These are phyloP conservation scores for Buddleja alternifolia DNA, from an alignment of 257 asterid genomes.

Conservation along the genomic window DNA sequence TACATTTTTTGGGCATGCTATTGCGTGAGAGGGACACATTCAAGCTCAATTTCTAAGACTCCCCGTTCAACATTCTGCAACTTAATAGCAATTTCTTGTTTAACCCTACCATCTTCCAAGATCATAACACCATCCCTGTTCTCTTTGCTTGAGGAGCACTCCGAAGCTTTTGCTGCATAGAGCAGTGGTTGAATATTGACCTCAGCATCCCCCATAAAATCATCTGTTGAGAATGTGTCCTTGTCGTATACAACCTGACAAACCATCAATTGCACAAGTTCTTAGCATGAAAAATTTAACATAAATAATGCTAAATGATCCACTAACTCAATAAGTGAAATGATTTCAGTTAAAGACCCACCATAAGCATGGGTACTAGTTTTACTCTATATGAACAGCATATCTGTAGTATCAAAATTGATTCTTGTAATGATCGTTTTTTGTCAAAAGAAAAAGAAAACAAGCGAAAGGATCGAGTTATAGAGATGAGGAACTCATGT, in stretches of 20 bases:
- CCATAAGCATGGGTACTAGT: too few species aligned
- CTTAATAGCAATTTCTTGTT: conserved; percentile 69
- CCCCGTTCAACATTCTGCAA: conserved; percentile 87
- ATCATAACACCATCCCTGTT: conserved; percentile 63
- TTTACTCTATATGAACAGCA: too few species aligned
- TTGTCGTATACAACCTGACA: conserved; percentile 86
- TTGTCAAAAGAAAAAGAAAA: too few species aligned
- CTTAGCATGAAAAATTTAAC: background rate
- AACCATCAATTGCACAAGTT: background rate
- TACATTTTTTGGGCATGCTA: conserved; percentile 27
- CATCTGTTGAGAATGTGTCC: conserved; percentile 87
- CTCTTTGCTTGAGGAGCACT: conserved; percentile 55
- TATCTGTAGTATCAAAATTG: too few species aligned
- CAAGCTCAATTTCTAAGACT: conserved; percentile 81
- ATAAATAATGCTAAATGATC: background rate
- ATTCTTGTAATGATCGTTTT: too few species aligned
- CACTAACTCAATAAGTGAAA: too few species aligned
- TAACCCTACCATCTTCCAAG: conserved; percentile 66
- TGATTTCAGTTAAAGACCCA: too few species aligned
- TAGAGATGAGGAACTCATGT: too few species aligned
- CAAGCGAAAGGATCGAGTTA: too few species aligned
- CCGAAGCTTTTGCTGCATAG: conserved; percentile 77
- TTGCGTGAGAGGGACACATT: conserved; percentile 89
- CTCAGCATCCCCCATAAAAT: conserved; percentile 95
- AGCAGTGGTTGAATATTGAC: conserved; percentile 81